phyloP scores from a whole-genome alignment of 2,329 filamentous ascomycete genomes.

The Juglanconis juglandina region DNA sequence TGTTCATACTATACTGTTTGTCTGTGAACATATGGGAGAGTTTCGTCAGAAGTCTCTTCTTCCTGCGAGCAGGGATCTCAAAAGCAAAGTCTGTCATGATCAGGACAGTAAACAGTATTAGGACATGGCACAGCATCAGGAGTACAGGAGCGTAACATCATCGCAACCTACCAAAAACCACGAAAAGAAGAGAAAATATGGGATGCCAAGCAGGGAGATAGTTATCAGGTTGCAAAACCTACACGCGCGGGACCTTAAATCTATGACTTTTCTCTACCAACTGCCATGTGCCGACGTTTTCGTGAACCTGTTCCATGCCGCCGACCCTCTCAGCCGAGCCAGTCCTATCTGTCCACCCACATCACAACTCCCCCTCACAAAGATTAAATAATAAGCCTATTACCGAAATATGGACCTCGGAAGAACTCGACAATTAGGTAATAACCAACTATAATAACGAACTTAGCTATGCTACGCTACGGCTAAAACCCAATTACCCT shows the following conservation, averaged over 20 bases:
- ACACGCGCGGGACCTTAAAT: slow-evolving; percentile 1
- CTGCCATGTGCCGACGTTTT: background rate
- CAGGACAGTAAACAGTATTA: slow-evolving; percentile 4
- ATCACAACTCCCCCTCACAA: slow-evolving; percentile 49
- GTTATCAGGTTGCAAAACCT: slow-evolving; percentile 7
- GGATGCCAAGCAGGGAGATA: background rate
- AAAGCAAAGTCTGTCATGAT: slow-evolving; percentile 1
- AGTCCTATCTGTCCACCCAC: too few species aligned
- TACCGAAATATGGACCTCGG: too few species aligned
- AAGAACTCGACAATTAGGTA: too few species aligned
- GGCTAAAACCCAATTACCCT: too few species aligned
- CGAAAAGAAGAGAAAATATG: background rate
- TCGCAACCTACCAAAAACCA: background rate
- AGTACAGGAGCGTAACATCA: slow-evolving; percentile 10
- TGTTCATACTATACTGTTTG: background rate
- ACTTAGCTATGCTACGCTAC: too few species aligned
- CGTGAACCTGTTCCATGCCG: background rate
- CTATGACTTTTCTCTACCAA: slow-evolving; percentile 13
- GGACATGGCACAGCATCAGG: slow-evolving; percentile 11
- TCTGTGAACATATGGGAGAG: background rate
- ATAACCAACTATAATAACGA: too few species aligned
- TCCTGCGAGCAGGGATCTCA: background rate
- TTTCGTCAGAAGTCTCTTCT: background rate
- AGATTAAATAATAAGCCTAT: too few species aligned
- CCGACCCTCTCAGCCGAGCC: too few species aligned